A percentile compares a stretch with the other conserved stretches of the same genome.
phyloP scores from a whole-genome alignment of 495 filamentous ascomycete species.

The Aspergillus baeticus region DNA sequence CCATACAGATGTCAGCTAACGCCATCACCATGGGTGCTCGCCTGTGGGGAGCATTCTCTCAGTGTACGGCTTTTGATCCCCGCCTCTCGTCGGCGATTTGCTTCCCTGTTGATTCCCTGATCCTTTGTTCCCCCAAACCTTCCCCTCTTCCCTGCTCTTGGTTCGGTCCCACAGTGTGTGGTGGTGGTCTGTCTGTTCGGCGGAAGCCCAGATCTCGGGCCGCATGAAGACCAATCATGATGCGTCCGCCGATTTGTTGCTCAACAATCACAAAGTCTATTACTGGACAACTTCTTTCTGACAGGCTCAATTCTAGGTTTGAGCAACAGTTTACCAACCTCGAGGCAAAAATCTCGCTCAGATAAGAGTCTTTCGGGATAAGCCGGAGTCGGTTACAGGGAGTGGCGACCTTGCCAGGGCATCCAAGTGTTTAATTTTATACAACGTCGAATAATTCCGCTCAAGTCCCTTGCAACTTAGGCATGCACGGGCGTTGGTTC shows the following conservation, averaged over 20 bases:
- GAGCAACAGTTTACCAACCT: background rate
- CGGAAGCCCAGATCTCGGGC: slow-evolving; percentile 3
- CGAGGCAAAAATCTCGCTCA: background rate
- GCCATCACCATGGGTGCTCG: background rate
- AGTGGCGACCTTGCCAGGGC: background rate
- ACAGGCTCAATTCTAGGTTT: background rate
- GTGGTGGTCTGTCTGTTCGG: slow-evolving; percentile 4
- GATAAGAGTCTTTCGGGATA: background rate
- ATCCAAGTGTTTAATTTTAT: background rate
- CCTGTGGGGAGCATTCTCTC: background rate
- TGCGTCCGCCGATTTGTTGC: background rate
- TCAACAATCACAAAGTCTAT: background rate
- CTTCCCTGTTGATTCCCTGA: background rate
- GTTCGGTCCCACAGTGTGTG: background rate
- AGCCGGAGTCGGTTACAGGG: background rate
- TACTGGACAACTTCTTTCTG: background rate
- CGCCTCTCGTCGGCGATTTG: background rate
- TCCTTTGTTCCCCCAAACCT: background rate
- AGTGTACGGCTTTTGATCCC: background rate
- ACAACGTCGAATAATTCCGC: background rate
- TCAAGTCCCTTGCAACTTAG: background rate
- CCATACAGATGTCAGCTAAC: background rate
- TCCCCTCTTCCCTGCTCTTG: background rate
- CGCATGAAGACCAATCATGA: background rate
- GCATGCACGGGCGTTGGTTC: slow-evolving; percentile 11